Percentiles rank a stretch among this genome's conserved stretches.
phyloP scores from a whole-genome alignment of 768 basidiomycete genomes.

The Rhizopogon rudus region DNA sequence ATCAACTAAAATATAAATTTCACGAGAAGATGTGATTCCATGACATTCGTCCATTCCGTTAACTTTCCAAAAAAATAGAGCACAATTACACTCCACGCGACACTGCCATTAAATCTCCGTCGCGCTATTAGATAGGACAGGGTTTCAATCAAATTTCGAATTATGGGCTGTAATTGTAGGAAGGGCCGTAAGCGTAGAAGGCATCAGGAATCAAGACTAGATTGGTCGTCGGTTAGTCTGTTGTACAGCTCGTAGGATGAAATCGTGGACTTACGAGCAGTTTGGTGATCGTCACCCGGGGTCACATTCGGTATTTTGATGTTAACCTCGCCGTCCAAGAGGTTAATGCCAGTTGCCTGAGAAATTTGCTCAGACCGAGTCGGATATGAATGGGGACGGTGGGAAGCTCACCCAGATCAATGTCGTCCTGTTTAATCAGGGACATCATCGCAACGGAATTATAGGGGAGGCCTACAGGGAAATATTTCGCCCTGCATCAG shows the following conservation, averaged over 20 bases:
- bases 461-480: constrained; percentile 19
- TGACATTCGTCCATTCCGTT: too few relatives aligned
- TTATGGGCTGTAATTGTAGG: constrained; percentile 18
- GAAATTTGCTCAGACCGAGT: constrained; percentile 3
- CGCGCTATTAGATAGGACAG: background rate
- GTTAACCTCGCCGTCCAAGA: constrained; percentile 19
- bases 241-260: background rate
- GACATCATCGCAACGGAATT: too few relatives aligned
- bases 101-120: too few relatives aligned
- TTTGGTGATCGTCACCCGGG: constrained; percentile 23
- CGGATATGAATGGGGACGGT: background rate
- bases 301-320: constrained; percentile 26
- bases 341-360: constrained; percentile 22
- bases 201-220: constrained; percentile 29
- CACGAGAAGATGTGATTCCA: too few relatives aligned
- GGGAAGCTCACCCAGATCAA: constrained; percentile 9
- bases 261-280: constrained; percentile 23
- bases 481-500: constrained; percentile 24
- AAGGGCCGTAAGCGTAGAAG: background rate
- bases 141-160: constrained; percentile 21
- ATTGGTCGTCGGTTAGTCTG: constrained; percentile 3
- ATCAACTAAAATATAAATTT: too few relatives aligned
- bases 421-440: too few relatives aligned
- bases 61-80: background rate
- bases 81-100: background rate